Evolutionary conservation across 139 green algal genomes (phyloP).

Genomic region (Chlamydomonas sphaeroides): DNA sequence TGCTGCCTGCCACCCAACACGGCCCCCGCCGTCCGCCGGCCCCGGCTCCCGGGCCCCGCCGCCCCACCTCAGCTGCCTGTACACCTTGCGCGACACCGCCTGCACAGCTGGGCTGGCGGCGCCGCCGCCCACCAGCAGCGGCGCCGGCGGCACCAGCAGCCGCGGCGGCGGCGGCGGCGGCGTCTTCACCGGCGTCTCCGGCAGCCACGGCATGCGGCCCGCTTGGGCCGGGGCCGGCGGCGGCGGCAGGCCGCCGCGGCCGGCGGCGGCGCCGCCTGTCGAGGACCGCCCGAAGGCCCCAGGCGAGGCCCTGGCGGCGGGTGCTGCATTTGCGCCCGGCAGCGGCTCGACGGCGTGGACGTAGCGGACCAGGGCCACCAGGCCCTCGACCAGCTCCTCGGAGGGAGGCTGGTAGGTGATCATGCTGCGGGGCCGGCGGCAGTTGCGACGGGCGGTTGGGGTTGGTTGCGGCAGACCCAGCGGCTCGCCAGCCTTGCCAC

Average conservation of each 20-base stretch:
- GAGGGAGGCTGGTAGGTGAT: constrained; percentile 70
- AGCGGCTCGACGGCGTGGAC: constrained; percentile 47
- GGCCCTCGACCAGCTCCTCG: constrained; percentile 72
- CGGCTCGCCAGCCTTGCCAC: too few species aligned
- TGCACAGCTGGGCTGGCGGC: constrained; percentile 57
- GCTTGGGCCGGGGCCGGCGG: constrained; percentile 60
- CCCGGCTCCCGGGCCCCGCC: background rate
- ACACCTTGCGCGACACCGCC: constrained; percentile 71
- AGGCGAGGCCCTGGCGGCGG: background rate
- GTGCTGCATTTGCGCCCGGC: too few species aligned
- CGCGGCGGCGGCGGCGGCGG: constrained; percentile 29
- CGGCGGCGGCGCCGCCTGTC: background rate
- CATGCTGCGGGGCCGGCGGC: constrained; percentile 36
- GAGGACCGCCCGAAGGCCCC: background rate
- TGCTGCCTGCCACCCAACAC: too few species aligned
- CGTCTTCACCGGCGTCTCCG: constrained; percentile 50
- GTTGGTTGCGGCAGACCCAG: too few species aligned
- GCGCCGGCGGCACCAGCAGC: constrained; percentile 27
- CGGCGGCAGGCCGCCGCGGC: background rate
- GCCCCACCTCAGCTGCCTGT: constrained; percentile 67
- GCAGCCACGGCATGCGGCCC: constrained; percentile 64
- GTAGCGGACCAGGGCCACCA: constrained; percentile 68
- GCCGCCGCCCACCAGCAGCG: constrained; percentile 10
- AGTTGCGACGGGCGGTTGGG: too few species aligned
- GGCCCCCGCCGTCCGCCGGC: too few species aligned